These are phyloP conservation scores for Lonicera japonica DNA, from an alignment of 129 eudicot genomes.

Conservation along the genomic window DNA sequence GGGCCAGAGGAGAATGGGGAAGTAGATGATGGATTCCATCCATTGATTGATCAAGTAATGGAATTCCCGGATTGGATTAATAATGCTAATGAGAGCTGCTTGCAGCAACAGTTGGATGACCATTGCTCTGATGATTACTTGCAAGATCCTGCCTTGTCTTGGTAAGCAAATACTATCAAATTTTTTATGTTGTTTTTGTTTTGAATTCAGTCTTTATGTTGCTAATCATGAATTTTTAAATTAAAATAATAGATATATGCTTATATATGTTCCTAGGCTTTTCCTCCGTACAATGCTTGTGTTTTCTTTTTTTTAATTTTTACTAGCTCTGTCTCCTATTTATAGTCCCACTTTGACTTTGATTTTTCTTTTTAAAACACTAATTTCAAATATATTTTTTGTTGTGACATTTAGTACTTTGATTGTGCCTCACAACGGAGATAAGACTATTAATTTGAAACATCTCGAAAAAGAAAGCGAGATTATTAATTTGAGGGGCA, in stretches of 20 bases:
- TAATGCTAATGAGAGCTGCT: constrained; percentile 41
- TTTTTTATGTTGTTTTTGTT: background rate
- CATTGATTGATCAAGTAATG: constrained; percentile 36
- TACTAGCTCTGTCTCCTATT: background rate
- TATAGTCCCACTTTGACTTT: too few relatives aligned
- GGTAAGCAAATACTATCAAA: constrained; percentile 33
- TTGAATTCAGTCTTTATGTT: background rate
- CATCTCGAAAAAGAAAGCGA: too few relatives aligned
- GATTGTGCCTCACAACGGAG: too few relatives aligned
- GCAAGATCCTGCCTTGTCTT: constrained; percentile 62
- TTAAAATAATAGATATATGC: too few relatives aligned
- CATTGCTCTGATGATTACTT: constrained; percentile 32
- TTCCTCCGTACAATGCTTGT: constrained; percentile 1
- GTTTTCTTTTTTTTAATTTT: constrained; percentile 3
- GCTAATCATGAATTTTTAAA: constrained; percentile 25
- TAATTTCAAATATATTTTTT: too few relatives aligned
- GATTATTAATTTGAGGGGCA: too few relatives aligned
- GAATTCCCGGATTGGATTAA: constrained; percentile 64
- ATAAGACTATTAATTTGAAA: too few relatives aligned
- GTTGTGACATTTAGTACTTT: too few relatives aligned
- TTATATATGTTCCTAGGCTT: constrained; percentile 37
- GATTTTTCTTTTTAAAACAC: too few relatives aligned
- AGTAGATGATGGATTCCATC: constrained; percentile 23
- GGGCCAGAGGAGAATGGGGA: constrained; percentile 15
- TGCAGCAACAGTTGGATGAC: constrained; percentile 34